A percentile compares a stretch with the other conserved stretches of the same genome.
These are phyloP conservation scores for Sclerotinia minor DNA, from an alignment of 2,329 filamentous ascomycete species.

Conservation along the genomic window DNA sequence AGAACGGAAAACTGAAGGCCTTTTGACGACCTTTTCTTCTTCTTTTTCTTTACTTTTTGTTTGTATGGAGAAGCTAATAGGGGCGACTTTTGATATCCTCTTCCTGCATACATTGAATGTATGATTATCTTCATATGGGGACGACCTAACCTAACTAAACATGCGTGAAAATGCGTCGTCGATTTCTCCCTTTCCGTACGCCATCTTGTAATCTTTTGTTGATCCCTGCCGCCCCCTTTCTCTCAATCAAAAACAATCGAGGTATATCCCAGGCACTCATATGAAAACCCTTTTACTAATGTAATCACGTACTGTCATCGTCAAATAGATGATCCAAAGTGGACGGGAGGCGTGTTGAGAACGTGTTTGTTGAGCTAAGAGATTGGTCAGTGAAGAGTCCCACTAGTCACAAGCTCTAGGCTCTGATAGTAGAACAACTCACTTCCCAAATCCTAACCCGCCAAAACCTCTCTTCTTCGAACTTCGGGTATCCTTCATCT, in stretches of 20 bases:
- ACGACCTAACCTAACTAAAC: not conserved
- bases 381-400: slow-evolving; percentile 16
- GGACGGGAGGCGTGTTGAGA: no score
- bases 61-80: slow-evolving; percentile 16
- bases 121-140: not conserved
- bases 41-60: slow-evolving; percentile 1
- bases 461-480: slow-evolving; percentile 52
- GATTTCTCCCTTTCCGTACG: not conserved
- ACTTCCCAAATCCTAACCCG: slow-evolving; percentile 26
- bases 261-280: no score
- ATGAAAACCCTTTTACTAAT: not conserved
- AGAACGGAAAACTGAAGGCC: not conserved
- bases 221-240: not conserved
- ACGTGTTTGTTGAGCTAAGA: not conserved
- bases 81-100: slow-evolving; percentile 6
- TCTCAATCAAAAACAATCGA: not conserved
- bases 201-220: not conserved
- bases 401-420: slow-evolving; percentile 6
- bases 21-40: not conserved
- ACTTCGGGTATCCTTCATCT: slow-evolving; percentile 52
- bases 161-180: not conserved
- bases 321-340: not conserved
- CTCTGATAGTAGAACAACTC: slow-evolving; percentile 10
- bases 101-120: slow-evolving; percentile 12
- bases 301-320: not conserved